A percentile compares a stretch with the other conserved stretches of the same genome.
Conservation (phyloP, 23 red algal species). For the Agarophyton chilense region DNA sequence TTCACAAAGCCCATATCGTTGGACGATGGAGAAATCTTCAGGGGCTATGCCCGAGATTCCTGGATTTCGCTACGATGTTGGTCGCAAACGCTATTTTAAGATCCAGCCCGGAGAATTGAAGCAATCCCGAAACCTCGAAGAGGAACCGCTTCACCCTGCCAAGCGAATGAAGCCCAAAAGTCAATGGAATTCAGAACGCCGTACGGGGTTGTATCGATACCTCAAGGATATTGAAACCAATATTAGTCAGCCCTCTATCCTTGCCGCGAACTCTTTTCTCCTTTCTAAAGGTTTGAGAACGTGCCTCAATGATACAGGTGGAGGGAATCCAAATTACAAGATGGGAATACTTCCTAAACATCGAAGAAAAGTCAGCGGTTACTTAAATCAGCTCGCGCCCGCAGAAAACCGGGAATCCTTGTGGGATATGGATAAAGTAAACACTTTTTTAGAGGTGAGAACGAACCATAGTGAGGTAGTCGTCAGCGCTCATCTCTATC, state of each 20-base stretch:
- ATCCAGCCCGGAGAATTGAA: not conserved
- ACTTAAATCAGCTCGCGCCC: not conserved
- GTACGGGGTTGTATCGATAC: not conserved
- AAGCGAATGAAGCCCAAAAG: not conserved
- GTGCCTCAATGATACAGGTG: not conserved
- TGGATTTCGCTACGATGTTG: not conserved
- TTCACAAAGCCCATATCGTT: not conserved
- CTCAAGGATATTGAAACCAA: not conserved
- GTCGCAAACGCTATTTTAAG: conserved; percentile 13
- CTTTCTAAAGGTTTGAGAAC: not conserved
- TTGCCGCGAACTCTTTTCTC: not conserved
- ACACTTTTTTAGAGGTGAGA: conserved; percentile 17
- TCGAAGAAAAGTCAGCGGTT: not conserved
- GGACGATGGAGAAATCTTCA: not conserved
- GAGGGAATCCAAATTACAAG: too few species aligned
- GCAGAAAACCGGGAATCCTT: not conserved
- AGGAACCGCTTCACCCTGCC: not conserved
- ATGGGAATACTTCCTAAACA: not conserved
- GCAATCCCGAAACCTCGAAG: not conserved
- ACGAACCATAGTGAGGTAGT: not conserved
- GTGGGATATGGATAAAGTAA: conserved; percentile 32
- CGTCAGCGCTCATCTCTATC: not conserved
- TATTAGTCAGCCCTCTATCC: not conserved
- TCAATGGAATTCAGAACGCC: not conserved
- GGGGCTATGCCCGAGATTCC: not conserved